Evolutionary conservation across 129 eudicot genomes (phyloP).

Genomic region (Artemisia argyi): DNA sequence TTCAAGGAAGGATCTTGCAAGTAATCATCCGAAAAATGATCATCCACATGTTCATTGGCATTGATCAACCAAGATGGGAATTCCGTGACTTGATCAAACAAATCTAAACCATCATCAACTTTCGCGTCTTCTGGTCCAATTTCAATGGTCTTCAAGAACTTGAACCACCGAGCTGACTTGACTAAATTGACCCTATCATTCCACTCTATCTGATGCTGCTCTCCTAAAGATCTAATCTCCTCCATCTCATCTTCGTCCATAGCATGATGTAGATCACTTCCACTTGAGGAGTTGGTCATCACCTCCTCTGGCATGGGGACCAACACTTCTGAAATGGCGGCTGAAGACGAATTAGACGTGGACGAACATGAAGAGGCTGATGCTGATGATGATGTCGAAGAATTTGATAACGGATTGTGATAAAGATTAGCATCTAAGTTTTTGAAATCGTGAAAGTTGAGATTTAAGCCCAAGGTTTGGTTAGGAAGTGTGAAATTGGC

Average conservation of each 20-base stretch:
- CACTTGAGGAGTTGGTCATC: constrained; percentile 8
- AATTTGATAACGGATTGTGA: constrained; percentile 29
- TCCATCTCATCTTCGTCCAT: constrained; percentile 79
- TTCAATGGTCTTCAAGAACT: constrained; percentile 56
- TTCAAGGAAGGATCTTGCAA: constrained; percentile 5
- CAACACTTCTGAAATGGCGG: constrained; percentile 21
- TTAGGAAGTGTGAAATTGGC: constrained; percentile 64
- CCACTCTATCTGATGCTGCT: constrained; percentile 84
- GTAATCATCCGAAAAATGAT: constrained; percentile 20
- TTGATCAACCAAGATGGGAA: constrained; percentile 57
- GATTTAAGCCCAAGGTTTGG: constrained; percentile 80
- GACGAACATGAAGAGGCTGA: constrained; percentile 52
- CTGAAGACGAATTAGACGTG: constrained; percentile 40
- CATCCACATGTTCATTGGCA: constrained; percentile 37
- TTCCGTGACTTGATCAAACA: constrained; percentile 53
- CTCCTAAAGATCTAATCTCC: constrained; percentile 76
- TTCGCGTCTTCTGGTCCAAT: constrained; percentile 24
- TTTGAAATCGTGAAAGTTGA: constrained; percentile 70
- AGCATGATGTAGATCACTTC: constrained; percentile 50
- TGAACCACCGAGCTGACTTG: constrained; percentile 75
- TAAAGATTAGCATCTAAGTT: constrained; percentile 45
- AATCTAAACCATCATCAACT: constrained; percentile 23
- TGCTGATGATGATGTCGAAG: constrained; percentile 21
- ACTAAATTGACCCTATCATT: constrained; percentile 66
- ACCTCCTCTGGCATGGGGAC: constrained; percentile 27